Base-by-base conservation (phyloP, 1,284 basidiomycete species). In the Xerocomus nothofagi region DNA sequence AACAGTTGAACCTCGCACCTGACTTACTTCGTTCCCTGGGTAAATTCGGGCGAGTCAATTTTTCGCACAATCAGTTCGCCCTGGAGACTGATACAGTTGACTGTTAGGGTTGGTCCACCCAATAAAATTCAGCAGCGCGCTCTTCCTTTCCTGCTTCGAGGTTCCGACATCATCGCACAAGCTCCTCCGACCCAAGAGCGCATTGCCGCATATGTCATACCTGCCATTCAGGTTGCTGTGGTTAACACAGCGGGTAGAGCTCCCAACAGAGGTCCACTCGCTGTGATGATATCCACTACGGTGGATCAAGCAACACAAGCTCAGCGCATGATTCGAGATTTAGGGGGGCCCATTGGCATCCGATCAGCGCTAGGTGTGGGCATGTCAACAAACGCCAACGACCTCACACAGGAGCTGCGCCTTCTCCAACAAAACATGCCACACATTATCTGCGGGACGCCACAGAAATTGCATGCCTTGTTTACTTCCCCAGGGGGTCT, bases 71-170 rank as follows among this genome's bases (percentile, higher is more conserved):
- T 51, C 42, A n/a, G 18, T 47, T 44, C 51, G 57, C 49, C 48
- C 27, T 37, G 38, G 38, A n/a, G n/a, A 41, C 45, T 61, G 32
- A 57, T 54, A 23, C 31, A 39, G 12, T 39, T 39, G 41, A 50
- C 39, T 42, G 45, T 18, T 58, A 95, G 93, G 39, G 87, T 97
- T 56, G 96, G 96, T 0, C 96, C 96, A 5, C 96, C 96, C 6
- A 98, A 98, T 72, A 99, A 98, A 76, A 97, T 98, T 55, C 96
- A 99, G 71, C 93, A 96, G 66, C 85, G 95, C 47, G 94, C 96
- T 34, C 77, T 99, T 48, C 96, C 96, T 1, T 98, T 97, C 72
- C 84, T 99, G 54, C 78, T 98, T 42, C 86, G 91, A 51, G 91
- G 93, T 9, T 84, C 91, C 37, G 97, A 99, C 62, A 96, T 98